phyloP scores from a whole-genome alignment of 2,329 filamentous ascomycete species.

The Oidium heveae region DNA sequence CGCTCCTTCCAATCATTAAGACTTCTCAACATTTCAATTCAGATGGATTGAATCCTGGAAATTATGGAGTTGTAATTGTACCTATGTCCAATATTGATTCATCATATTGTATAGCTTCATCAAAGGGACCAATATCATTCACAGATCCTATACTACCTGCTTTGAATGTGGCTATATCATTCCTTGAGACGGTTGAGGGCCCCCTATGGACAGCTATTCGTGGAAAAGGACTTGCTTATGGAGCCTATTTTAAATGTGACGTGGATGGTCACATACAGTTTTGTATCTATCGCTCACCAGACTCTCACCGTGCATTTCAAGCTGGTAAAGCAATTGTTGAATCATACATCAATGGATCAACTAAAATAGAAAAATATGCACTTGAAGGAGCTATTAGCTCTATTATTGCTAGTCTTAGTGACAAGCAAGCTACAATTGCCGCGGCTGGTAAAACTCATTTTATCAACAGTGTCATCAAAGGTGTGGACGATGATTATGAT shows the following conservation, averaged over 20 bases:
- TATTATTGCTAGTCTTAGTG: slow-evolving; percentile 66
- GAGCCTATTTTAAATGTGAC: slow-evolving; percentile 53
- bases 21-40: slow-evolving; percentile 46
- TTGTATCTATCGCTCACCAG: slow-evolving; percentile 71
- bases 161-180: slow-evolving; percentile 67
- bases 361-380: slow-evolving; percentile 38
- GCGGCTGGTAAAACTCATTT: slow-evolving; percentile 67
- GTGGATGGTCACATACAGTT: slow-evolving; percentile 65
- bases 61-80: slow-evolving; percentile 49
- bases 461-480: slow-evolving; percentile 52
- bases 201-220: slow-evolving; percentile 86
- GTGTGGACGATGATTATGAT: slow-evolving; percentile 52
- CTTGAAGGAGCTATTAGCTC: slow-evolving; percentile 77
- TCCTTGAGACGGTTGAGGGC: slow-evolving; percentile 80
- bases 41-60: slow-evolving; percentile 50
- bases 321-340: slow-evolving; percentile 52
- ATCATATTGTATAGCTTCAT: slow-evolving; percentile 58
- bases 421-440: slow-evolving; percentile 69
- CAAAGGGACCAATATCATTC: slow-evolving; percentile 49
- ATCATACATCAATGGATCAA: slow-evolving; percentile 45
- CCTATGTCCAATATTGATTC: slow-evolving; percentile 86
- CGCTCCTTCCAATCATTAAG: slow-evolving; percentile 45
- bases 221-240: slow-evolving; percentile 82
- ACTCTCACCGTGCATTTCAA: slow-evolving; percentile 63
- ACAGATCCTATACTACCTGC: slow-evolving; percentile 57